A percentile compares a stretch with the other conserved stretches of the same genome.
Evolutionary conservation across 768 basidiomycete species (phyloP).

Genomic region (Pulveroboletus sp.): DNA sequence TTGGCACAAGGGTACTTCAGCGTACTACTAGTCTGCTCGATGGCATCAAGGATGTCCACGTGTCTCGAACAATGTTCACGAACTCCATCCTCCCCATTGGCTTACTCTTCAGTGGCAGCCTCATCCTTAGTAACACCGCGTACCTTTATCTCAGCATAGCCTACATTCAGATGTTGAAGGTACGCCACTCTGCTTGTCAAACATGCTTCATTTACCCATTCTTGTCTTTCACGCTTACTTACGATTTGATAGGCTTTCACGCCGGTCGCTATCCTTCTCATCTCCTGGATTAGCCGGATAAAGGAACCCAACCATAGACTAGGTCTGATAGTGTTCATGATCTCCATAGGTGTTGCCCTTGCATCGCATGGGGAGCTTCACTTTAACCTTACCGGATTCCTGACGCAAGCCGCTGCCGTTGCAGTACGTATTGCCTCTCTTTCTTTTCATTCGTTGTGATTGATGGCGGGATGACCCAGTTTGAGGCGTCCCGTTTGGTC

Average conservation of each 20-base stretch:
- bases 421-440: conserved; percentile 38
- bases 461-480: conserved; percentile 41
- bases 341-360: conserved; percentile 85
- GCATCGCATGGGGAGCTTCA: conserved; percentile 86
- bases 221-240: background rate
- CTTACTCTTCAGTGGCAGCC: conserved; percentile 86
- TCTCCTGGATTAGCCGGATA: conserved; percentile 88
- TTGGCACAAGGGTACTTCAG: conserved; percentile 84
- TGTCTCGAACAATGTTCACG: conserved; percentile 76
- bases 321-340: conserved; percentile 82
- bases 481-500: conserved; percentile 91
- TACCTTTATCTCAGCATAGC: conserved; percentile 89
- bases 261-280: conserved; percentile 86
- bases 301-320: conserved; percentile 84
- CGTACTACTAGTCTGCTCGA: conserved; percentile 81
- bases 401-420: conserved; percentile 85
- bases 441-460: background rate
- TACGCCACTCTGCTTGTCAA: conserved; percentile 24
- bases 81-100: conserved; percentile 92
- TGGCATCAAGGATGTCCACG: conserved; percentile 71
- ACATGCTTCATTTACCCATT: background rate
- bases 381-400: conserved; percentile 86
- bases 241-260: conserved; percentile 68
- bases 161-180: conserved; percentile 98
- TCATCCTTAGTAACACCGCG: conserved; percentile 89